Evolutionary conservation across 78 protist species (phyloP).

Genomic region (Guillardia theta): DNA sequence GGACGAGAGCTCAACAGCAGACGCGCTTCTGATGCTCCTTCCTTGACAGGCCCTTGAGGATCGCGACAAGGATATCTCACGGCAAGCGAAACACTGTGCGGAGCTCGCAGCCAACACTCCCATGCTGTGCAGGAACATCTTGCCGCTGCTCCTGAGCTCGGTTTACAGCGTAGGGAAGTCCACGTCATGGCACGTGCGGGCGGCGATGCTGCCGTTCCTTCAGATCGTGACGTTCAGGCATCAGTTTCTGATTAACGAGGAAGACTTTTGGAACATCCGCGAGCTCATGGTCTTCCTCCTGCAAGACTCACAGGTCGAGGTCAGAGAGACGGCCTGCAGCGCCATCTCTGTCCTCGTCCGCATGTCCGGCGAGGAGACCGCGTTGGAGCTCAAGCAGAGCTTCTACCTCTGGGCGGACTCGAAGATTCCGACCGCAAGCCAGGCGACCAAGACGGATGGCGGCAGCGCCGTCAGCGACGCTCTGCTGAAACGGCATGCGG

Average conservation of each 20-base stretch:
- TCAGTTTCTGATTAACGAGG: neutral
- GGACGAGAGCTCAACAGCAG: too few species aligned
- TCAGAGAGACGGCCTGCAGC: neutral
- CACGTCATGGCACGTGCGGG: neutral
- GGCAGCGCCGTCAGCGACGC: neutral
- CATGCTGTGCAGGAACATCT: neutral
- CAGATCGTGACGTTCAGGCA: neutral
- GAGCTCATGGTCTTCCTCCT: neutral
- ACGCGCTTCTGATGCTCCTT: too few species aligned
- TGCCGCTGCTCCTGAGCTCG: neutral
- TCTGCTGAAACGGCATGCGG: conserved; percentile 42
- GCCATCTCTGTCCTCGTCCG: neutral
- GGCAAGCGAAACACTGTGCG: neutral
- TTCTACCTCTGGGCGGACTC: neutral
- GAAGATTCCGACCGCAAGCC: neutral
- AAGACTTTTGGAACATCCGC: neutral
- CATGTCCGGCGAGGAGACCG: neutral
- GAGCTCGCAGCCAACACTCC: neutral
- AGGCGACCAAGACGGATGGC: too few species aligned
- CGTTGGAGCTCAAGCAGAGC: neutral
- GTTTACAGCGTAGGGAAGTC: neutral
- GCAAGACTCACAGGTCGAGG: neutral
- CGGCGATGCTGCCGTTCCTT: neutral
- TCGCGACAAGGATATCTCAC: neutral
- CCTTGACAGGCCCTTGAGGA: neutral